Evolutionary conservation across 2,329 filamentous ascomycete genomes (phyloP).

Genomic region (Cryphonectria japonica): DNA sequence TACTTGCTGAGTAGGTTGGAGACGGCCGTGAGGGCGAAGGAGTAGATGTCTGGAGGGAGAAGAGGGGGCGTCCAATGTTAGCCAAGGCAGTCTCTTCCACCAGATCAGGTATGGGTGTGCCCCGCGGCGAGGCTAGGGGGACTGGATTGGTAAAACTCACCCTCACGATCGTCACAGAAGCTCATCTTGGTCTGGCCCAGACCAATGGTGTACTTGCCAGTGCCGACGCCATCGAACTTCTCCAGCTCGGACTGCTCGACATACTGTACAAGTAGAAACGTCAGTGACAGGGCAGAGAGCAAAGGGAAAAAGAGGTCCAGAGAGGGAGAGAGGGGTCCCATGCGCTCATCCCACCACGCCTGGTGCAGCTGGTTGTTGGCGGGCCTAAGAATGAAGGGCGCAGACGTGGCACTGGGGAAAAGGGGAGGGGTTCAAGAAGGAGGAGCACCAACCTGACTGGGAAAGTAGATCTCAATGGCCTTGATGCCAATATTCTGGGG

Average conservation of each 20-base stretch:
- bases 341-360: background rate
- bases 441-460: slow-evolving; percentile 70
- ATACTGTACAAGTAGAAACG: slow-evolving; percentile 59
- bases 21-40: slow-evolving; percentile 76
- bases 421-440: background rate
- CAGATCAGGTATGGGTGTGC: background rate
- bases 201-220: slow-evolving; percentile 89
- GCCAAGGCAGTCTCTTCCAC: background rate
- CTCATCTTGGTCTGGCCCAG: slow-evolving; percentile 91
- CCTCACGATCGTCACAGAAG: slow-evolving; percentile 89
- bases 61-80: slow-evolving; percentile 8
- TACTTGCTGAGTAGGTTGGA: slow-evolving; percentile 82
- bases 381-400: background rate
- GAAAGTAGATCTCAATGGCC: slow-evolving; percentile 89
- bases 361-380: background rate
- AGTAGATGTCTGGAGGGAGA: slow-evolving; percentile 74
- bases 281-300: slow-evolving; percentile 7
- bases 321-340: background rate
- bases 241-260: slow-evolving; percentile 83
- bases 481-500: slow-evolving; percentile 91
- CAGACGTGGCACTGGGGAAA: slow-evolving; percentile 3
- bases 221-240: slow-evolving; percentile 81
- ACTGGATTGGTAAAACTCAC: slow-evolving; percentile 50
- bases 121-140: background rate
- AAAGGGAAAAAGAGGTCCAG: background rate